Evolutionary conservation across 2,329 filamentous ascomycete genomes (phyloP), one percentile per base, ranked within the genome.

Genomic region (Aureobasidium sp.): DNA sequence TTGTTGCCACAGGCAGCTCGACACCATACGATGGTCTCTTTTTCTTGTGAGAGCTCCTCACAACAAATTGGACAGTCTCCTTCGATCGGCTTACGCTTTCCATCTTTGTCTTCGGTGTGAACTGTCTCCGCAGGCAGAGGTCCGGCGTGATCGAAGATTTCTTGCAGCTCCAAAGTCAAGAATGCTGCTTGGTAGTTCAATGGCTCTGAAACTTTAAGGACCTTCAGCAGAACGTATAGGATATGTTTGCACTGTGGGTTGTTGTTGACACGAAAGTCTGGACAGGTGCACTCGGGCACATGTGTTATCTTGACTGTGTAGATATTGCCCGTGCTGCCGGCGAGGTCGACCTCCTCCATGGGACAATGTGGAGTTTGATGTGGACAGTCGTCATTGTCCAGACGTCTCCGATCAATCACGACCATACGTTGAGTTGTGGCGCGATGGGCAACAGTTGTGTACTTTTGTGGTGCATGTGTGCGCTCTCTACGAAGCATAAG

Each of bases 231-330:
- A 34, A 84, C 82, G 67, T 85, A 88, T 34, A 87, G 66, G 20
- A 86, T 76, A 66, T 89, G 86, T 68, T 87, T 87, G 78, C 85
- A 88, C 68, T 85, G 82, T 41, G 84, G 81, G 9, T 83, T 81
- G 13, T 68, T 65, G 43, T 69, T 70, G 15, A 37, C 56, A 32
- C 46, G 34, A 1, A 70, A 70, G 46, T 71, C 65, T 2, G 70
- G 70, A 41, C 71, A 72, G 17, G 67, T 65, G 60, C 71, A 72
- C 2, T 67, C 73, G 0, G 84, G 84, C 5, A 77, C 67, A 59
- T 79, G 79, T 64, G 74, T 71, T 60, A 88, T 81, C 10, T 70
- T 77, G 39, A 85, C 79, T 0, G 76, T 80, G 71, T 88, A 87
- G 20, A 87, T 72, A 65, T 87, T 87, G 13, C 85, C 84, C 0